phyloP scores from a whole-genome alignment of 495 filamentous ascomycete species.

The Aspergillus leporis region DNA sequence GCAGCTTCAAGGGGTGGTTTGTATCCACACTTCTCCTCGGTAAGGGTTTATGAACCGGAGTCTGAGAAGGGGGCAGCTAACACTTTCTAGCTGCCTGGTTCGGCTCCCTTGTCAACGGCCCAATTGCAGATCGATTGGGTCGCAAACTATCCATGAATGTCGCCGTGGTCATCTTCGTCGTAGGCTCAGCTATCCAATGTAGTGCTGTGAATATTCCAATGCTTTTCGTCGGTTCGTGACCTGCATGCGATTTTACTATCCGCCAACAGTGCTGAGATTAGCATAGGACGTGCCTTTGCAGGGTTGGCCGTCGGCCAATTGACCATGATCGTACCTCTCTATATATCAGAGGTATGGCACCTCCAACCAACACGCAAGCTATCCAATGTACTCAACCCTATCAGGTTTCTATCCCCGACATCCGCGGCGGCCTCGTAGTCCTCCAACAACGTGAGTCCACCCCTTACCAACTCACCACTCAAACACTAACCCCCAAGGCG shows the following conservation, averaged over 20 bases:
- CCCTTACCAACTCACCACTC: neutral
- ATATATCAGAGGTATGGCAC: slow-evolving; percentile 34
- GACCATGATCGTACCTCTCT: slow-evolving; percentile 47
- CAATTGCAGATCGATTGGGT: slow-evolving; percentile 71
- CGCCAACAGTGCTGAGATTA: neutral
- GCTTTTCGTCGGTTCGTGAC: slow-evolving; percentile 62
- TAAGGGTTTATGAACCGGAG: slow-evolving; percentile 18
- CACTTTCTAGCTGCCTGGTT: slow-evolving; percentile 68
- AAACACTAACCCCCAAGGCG: neutral
- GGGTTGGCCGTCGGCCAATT: slow-evolving; percentile 42
- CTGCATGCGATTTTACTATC: neutral
- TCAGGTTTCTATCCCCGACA: slow-evolving; percentile 53
- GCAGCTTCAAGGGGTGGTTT: slow-evolving; percentile 73
- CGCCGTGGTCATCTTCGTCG: slow-evolving; percentile 68
- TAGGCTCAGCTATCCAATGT: slow-evolving; percentile 76
- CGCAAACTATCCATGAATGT: slow-evolving; percentile 75
- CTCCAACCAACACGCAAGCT: slow-evolving; percentile 36
- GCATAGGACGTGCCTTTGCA: slow-evolving; percentile 69
- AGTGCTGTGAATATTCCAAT: slow-evolving; percentile 57
- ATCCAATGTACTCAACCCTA: slow-evolving; percentile 23
- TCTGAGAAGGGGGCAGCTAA: slow-evolving; percentile 42
- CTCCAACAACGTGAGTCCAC: slow-evolving; percentile 63
- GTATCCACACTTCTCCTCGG: slow-evolving; percentile 81
- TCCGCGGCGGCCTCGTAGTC: slow-evolving; percentile 71
- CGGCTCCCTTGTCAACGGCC: slow-evolving; percentile 73